Evolutionary conservation across 306 rosid genomes (phyloP), one percentile per base, ranked within the genome.

Genomic region (Vigna mungo): DNA sequence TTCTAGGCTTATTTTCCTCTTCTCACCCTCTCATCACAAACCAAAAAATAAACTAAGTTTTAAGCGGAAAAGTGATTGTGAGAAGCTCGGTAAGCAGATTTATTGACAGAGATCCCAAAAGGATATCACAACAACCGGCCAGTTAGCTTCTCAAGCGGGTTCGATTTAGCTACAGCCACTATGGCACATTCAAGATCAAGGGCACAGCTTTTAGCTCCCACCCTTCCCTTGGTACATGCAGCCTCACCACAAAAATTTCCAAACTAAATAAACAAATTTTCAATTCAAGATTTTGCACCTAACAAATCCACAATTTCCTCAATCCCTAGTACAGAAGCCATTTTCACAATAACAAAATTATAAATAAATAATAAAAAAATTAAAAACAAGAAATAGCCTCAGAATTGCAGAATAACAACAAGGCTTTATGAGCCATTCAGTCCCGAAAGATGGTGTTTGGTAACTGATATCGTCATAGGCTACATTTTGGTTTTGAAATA

Each of bases 51-150:
- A 30, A 30, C 1, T 0, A 30, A 30, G 34, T 30, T 30, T 30
- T 30, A 30, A 30, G 34, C 34, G 5, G 34, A 0, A 30, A 30
- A 30, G 34, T 30, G 34, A 30, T 30, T 30, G 34, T 30, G 51
- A 90, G 93, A 94, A 90, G 84, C 86, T 92, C 94, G 94, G 98
- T 94, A 90, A 92, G 96, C 98, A 94, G 93, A 90, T 82, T n/a
- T 68, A 84, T 84, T 74, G 94, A 94, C 82, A 44, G 88, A 91
- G 61, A 87, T 6, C 81, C 27, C n/a, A 46, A 46, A 43, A 9
- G 74, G 76, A 81, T 67, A 81, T 69, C 80, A 78, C 98, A 79
- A 91, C 85, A 83, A 82, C 87, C 96, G 96, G 97, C 96, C 97
- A 88, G 97, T 63, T 18, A 93, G 88, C 90, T 81, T 86, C 93